Evolutionary conservation across 1,284 basidiomycete species (phyloP).

Genomic region (Ustilago xerochloae): DNA sequence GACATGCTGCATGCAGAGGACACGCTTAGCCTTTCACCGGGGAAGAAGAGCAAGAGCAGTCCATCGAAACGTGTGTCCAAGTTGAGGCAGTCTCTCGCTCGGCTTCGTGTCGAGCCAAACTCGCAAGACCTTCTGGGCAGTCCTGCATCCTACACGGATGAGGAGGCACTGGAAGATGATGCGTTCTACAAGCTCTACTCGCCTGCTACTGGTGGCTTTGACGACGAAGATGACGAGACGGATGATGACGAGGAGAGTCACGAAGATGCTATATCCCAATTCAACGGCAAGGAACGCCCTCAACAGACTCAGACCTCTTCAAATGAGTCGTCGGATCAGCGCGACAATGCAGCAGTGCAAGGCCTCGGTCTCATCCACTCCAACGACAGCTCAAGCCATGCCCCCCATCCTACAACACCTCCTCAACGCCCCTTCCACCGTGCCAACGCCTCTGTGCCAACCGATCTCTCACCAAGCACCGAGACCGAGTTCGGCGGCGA

Average conservation of each 20-base stretch:
- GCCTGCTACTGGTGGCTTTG: constrained; percentile 21
- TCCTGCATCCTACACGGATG: constrained; percentile 25
- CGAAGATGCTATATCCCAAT: not conserved
- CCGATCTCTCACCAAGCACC: constrained; percentile 35
- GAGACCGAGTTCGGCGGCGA: constrained; percentile 46
- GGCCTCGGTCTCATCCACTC: constrained; percentile 14
- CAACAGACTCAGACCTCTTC: not conserved
- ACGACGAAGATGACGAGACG: constrained; percentile 35
- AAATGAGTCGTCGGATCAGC: not conserved
- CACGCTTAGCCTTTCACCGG: not conserved
- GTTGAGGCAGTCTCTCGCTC: constrained; percentile 4
- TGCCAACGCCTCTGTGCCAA: constrained; percentile 29
- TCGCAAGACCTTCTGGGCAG: constrained; percentile 31
- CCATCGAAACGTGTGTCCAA: constrained; percentile 7
- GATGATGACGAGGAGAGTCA: constrained; percentile 18
- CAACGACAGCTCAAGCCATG: not conserved
- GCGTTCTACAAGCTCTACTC: constrained; percentile 50
- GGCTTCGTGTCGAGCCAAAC: constrained; percentile 7
- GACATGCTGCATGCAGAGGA: no score
- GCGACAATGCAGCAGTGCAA: not conserved
- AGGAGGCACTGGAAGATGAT: constrained; percentile 42
- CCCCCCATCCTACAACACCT: constrained; percentile 18
- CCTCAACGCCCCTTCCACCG: constrained; percentile 27
- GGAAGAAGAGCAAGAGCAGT: not conserved
- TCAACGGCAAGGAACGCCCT: not conserved